Conservation (phyloP, 73 alveolate species). For the Effrenium voratum region DNA sequence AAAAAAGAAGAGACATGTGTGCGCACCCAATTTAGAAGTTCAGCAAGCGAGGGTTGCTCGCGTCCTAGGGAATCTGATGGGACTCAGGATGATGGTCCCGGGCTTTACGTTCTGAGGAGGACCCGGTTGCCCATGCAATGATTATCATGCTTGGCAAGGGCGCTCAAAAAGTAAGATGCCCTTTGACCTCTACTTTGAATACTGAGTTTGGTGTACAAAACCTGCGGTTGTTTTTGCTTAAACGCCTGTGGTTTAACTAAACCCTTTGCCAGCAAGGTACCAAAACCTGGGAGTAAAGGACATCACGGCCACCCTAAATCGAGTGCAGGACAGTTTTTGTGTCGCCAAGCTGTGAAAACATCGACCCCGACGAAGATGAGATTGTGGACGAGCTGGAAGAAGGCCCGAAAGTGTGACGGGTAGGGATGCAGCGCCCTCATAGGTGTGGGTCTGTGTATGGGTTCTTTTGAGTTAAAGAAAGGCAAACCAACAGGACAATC, state of each 20-base stretch:
- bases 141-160: background rate
- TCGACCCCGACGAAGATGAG: conserved; percentile 32
- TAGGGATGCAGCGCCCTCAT: background rate
- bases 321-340: conserved; percentile 45
- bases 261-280: background rate
- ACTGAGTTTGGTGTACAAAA: background rate
- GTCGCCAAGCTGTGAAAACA: conserved; percentile 29
- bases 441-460: too few relatives aligned
- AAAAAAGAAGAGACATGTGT: too few relatives aligned
- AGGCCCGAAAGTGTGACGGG: background rate
- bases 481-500: too few relatives aligned
- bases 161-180: background rate
- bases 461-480: too few relatives aligned
- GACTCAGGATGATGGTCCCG: conserved; percentile 14
- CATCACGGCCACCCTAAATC: background rate
- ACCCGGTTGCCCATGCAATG: too few relatives aligned
- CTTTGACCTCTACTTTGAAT: background rate
- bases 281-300: background rate
- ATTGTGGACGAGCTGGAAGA: conserved; percentile 34
- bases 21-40: too few relatives aligned
- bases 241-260: background rate
- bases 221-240: background rate
- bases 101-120: conserved; percentile 15
- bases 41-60: too few relatives aligned
- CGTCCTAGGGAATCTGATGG: too few relatives aligned